Evolutionary conservation across 495 filamentous ascomycete genomes (phyloP).

Genomic region (Wilcoxina mikolae): DNA sequence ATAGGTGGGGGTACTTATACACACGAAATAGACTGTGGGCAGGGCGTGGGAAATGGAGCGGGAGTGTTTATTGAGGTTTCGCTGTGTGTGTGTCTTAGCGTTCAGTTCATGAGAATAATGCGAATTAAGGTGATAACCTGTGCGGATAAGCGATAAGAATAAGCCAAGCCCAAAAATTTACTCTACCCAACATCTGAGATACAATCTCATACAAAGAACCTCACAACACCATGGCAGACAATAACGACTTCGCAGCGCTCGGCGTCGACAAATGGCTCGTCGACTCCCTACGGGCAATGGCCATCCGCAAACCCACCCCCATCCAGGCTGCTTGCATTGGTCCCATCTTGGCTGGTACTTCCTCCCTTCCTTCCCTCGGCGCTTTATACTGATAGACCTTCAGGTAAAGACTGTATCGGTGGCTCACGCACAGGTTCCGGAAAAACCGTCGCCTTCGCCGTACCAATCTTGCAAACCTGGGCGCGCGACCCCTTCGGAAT

Average conservation of each 20-base stretch:
- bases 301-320: constrained; percentile 72
- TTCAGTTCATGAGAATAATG: not conserved
- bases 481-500: constrained; percentile 81
- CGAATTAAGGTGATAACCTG: not conserved
- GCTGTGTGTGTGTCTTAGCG: not conserved
- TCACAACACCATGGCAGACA: too few relatives aligned
- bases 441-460: constrained; percentile 94
- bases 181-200: not conserved
- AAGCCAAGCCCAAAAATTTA: not conserved
- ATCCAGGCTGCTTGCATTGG: constrained; percentile 90
- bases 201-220: not conserved
- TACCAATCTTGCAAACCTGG: constrained; percentile 87
- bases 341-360: constrained; percentile 60
- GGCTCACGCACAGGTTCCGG: constrained; percentile 92
- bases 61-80: not conserved
- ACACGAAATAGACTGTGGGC: not conserved
- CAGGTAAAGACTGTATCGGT: constrained; percentile 69
- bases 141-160: not conserved
- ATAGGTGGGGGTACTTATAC: not conserved
- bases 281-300: constrained; percentile 69
- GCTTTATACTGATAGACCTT: not conserved
- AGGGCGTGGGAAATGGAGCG: not conserved
- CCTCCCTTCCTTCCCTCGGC: not conserved
- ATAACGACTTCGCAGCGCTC: constrained; percentile 58
- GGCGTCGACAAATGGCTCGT: constrained; percentile 77